These are phyloP conservation scores for Anaeramoeba flamelloides DNA, from an alignment of 78 protist species.

Conservation along the genomic window DNA sequence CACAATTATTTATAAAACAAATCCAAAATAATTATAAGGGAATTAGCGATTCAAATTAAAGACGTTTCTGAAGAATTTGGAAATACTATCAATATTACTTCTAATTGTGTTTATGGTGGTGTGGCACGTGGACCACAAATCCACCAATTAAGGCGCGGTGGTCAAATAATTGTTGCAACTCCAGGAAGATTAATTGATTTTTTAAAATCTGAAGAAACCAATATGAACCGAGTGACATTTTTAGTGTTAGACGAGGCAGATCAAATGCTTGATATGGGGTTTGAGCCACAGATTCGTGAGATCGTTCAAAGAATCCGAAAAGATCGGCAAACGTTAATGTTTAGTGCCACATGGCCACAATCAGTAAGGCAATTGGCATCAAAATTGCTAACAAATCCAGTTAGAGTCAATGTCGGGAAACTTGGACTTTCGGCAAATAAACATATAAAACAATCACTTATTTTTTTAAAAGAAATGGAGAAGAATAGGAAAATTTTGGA, in stretches of 20 bases:
- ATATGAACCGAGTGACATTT: constrained; percentile 71
- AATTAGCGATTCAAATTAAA: not conserved
- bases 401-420: not conserved
- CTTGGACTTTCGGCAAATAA: not conserved
- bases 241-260: constrained; percentile 87
- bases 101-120: not conserved
- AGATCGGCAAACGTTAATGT: not conserved
- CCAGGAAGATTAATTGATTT: constrained; percentile 97
- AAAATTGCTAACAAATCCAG: not conserved
- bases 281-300: not conserved
- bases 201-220: constrained; percentile 34
- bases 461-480: not conserved
- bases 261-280: not conserved
- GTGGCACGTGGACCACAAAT: not conserved
- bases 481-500: not conserved
- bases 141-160: not conserved
- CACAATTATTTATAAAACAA: too few relatives aligned
- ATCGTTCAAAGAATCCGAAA: not conserved
- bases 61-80: not conserved
- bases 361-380: not conserved
- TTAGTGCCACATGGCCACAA: not conserved
- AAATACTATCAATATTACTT: not conserved
- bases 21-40: too few relatives aligned
- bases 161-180: constrained; percentile 70
- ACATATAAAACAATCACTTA: not conserved